These are phyloP conservation scores for Pichia sp. DNA, from an alignment of 1,139 yeast species.

Conservation along the genomic window DNA sequence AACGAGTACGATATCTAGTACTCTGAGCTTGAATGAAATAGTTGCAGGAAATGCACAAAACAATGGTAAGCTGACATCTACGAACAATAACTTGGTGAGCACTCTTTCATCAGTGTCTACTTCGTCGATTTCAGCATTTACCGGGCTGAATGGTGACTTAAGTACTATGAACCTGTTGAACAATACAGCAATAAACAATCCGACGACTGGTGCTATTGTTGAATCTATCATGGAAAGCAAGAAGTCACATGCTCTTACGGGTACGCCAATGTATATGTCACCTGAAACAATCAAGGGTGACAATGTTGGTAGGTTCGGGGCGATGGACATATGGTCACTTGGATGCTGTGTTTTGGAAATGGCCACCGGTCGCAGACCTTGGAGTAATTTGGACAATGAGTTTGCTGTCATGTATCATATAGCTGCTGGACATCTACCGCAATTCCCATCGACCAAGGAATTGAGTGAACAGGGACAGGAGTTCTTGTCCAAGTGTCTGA, in stretches of 20 bases:
- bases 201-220: not conserved
- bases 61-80: not conserved
- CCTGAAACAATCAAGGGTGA: slow-evolving; percentile 93
- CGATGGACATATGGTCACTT: slow-evolving; percentile 78
- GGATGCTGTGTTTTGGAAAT: slow-evolving; percentile 80
- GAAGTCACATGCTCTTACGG: slow-evolving; percentile 55
- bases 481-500: slow-evolving; percentile 72
- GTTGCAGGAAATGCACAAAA: not conserved
- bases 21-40: slow-evolving; percentile 6
- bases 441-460: slow-evolving; percentile 74
- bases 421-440: slow-evolving; percentile 93
- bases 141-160: not conserved
- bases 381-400: slow-evolving; percentile 92
- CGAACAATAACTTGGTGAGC: not conserved
- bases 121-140: slow-evolving; percentile 7
- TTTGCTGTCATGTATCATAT: slow-evolving; percentile 99
- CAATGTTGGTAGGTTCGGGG: slow-evolving; percentile 60
- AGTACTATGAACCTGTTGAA: not conserved
- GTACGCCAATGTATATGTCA: slow-evolving; percentile 98
- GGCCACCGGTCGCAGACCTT: slow-evolving; percentile 81
- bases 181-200: not conserved
- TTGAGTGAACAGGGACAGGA: slow-evolving; percentile 66
- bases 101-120: slow-evolving; percentile 3
- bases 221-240: slow-evolving; percentile 13
- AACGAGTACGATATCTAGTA: slow-evolving; percentile 10